Base-by-base conservation (phyloP, 129 eudicot species). In the Escallonia herrerae region DNA sequence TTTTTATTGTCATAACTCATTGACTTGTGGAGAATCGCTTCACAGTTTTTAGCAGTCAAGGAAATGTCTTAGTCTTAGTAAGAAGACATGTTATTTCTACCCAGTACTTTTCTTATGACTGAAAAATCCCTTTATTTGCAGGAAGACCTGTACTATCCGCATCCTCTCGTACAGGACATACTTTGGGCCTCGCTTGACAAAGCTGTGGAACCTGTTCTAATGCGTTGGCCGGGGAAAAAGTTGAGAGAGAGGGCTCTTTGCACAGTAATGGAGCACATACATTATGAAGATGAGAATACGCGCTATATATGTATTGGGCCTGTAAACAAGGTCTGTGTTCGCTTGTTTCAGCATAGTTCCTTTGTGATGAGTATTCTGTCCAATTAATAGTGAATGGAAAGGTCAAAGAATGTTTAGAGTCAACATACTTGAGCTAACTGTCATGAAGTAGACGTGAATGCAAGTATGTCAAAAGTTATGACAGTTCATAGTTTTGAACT, bases 111-210 rank as follows among this genome's bases (percentile, higher is more conserved):
- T 6, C n/a, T 11, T 11, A 51, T 51, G 56, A 51, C 56, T 8
- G 56, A 3, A 51, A 4, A n/a, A 14, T 53, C 58, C 13, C 8
- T 51, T 71, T 69, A 63, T 51, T 60, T 85, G 76, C 91, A 93
- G 98, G 98, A 88, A 77, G 98, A 91, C 75, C 90, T 91, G 60
- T 91, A 87, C 76, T 91, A 91, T 69, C 98, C 96, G 46, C 98
- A 93, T 56, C 98, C 98, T 62, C 38, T 83, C 22, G 42, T 93
- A 51, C 98, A 93, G 65, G 96, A 93, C 76, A 52, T 93, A 58
- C 89, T 93, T 50, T 93, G 98, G 98, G 84, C 83, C 68, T 68
- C 87, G 50, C 89, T 93, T 63, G 81, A 93, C 65, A 83, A 85
- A 62, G 72, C 72, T 58, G 83, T 76, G 65, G 98, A 93, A 77